Base-by-base conservation (phyloP, 1,139 yeast genomes). In the Spathaspora sp. region DNA sequence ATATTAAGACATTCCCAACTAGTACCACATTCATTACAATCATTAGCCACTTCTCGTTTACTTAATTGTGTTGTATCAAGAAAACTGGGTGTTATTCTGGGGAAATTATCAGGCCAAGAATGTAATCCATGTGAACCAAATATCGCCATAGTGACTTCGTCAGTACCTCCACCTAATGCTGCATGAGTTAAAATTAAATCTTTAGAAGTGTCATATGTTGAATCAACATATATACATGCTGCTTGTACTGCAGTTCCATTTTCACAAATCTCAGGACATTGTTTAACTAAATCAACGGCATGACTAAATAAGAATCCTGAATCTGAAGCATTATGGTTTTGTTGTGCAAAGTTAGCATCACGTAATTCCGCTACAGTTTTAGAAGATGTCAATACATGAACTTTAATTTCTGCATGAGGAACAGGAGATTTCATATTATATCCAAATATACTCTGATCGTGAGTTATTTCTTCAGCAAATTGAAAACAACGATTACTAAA, bases 71-170 rank as follows among this genome's bases (percentile, higher is more conserved):
- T 86, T 10, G 77, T 76, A 60, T 93, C 98, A 42, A 84, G 69
- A 56, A 89, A 89, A 34, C 82, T 70, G 0, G 86, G 82, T 2
- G 80, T 79, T 3, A 91, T 63, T 43, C 82, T 84, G 46, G 90
- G 95, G 53, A 90, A 73, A 48, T 79, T 79, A 24, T 79, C 68
- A 7, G 99, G 98, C 95, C 96, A 93, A 0, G 96, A 80, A 62
- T 88, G 93, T 25, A 90, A 57, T 0, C 97, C 95, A 61, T 93
- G 99, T 2, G 96, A 86, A 2, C 99, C 99, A 66, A 91, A 91
- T 15, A 93, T 89, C 0, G 96, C 98, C 49, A 93, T 67, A 52
- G 81, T 82, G 31, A 88, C 73, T 40, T 81, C 75, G 38, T 76
- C 84, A 23, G 77, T 75, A 7, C 96, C 95, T 31, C 98, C 98